phyloP scores from a whole-genome alignment of 2,329 filamentous ascomycete species.

The Zymoseptoria tritici region DNA sequence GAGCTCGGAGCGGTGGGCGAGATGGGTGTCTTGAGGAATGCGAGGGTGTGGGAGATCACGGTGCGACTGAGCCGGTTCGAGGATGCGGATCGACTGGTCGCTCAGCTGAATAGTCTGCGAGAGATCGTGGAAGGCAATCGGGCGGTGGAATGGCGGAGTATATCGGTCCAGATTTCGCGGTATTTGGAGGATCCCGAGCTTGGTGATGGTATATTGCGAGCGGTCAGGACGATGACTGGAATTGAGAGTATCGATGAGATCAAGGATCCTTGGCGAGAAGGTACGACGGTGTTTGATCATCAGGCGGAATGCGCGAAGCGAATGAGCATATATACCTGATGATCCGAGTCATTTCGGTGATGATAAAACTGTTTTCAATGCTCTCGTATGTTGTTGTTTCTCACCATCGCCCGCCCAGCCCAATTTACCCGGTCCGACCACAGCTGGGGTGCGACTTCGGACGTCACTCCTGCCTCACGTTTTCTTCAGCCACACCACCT shows the following conservation, averaged over 20 bases:
- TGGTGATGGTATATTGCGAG: conserved; percentile 5
- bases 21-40: conserved; percentile 4
- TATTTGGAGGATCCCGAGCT: conserved; percentile 7
- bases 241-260: conserved; percentile 6
- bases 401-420: no score
- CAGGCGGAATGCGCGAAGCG: conserved; percentile 2
- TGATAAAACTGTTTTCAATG: no score
- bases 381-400: no score
- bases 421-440: no score
- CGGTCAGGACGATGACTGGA: conserved; percentile 8
- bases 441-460: not conserved
- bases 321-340: no score
- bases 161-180: conserved; percentile 11
- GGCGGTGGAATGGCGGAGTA: conserved; percentile 6
- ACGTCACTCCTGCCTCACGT: not conserved
- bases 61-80: conserved; percentile 9
- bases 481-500: not conserved
- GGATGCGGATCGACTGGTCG: conserved; percentile 8
- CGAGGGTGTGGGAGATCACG: conserved; percentile 9
- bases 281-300: conserved; percentile 10
- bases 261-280: conserved; percentile 8
- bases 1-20: conserved; percentile 10
- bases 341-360: no score
- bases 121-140: conserved; percentile 1
- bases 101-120: conserved; percentile 7